These are phyloP conservation scores for Termitomyces sp. DNA, from an alignment of 768 basidiomycete species.

Conservation along the genomic window DNA sequence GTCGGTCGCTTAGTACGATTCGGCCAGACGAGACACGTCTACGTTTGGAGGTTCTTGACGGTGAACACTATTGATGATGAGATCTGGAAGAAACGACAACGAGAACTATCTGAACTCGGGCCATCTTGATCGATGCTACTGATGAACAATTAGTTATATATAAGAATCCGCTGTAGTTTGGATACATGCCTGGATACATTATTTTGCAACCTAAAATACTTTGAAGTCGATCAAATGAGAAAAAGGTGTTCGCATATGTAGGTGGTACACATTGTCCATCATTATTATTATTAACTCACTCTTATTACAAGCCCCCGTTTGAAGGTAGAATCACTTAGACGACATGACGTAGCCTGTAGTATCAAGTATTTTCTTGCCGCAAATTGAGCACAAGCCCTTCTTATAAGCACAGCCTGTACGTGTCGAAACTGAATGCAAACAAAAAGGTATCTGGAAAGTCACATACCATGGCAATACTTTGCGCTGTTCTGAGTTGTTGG, in stretches of 20 bases:
- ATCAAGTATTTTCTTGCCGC: constrained; percentile 82
- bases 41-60: constrained; percentile 82
- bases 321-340: constrained; percentile 45
- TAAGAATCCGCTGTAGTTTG: background rate
- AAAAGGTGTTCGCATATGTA: background rate
- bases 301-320: constrained; percentile 5
- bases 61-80: constrained; percentile 84
- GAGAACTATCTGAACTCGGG: constrained; percentile 13
- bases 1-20: constrained; percentile 80
- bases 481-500: constrained; percentile 80
- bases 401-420: constrained; percentile 77
- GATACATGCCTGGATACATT: background rate
- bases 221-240: background rate
- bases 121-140: constrained; percentile 6
- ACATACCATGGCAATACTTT: constrained; percentile 83
- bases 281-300: background rate
- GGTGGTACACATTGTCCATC: background rate
- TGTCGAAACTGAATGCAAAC: constrained; percentile 1
- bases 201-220: background rate
- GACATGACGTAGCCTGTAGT: constrained; percentile 84
- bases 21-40: constrained; percentile 76
- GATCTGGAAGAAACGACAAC: constrained; percentile 58
- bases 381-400: constrained; percentile 83
- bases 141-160: constrained; percentile 5
- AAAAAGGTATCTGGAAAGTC: constrained; percentile 4